Percentiles rank a stretch among this genome's conserved stretches.
Evolutionary conservation across 371 early-diverging fungal genomes (phyloP).

Genomic region (Mortierella sp.): DNA sequence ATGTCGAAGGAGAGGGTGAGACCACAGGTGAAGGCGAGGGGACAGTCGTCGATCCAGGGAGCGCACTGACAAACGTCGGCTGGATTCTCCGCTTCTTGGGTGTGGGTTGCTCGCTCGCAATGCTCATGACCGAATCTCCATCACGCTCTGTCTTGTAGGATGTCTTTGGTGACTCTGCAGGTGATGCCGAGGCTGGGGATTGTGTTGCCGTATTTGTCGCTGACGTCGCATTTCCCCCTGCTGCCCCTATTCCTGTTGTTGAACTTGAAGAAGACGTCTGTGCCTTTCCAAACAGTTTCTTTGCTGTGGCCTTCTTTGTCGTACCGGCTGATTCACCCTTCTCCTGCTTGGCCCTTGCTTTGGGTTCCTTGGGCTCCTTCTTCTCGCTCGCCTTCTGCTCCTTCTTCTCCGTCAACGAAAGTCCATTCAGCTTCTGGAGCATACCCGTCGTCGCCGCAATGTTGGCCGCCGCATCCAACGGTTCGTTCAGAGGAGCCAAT

Average conservation of each 20-base stretch:
- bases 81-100: slow-evolving; percentile 50
- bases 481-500: slow-evolving; percentile 1
- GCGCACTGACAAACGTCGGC: slow-evolving; percentile 40
- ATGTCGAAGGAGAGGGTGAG: neutral
- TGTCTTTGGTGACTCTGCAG: slow-evolving; percentile 15
- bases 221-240: neutral
- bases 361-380: slow-evolving; percentile 33
- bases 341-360: slow-evolving; percentile 32
- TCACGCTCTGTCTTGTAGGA: slow-evolving; percentile 44
- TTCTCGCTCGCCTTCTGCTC: slow-evolving; percentile 17
- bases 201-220: slow-evolving; percentile 8
- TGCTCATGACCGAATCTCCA: slow-evolving; percentile 44
- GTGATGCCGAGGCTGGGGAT: neutral
- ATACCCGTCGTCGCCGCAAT: slow-evolving; percentile 50
- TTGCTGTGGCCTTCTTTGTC: slow-evolving; percentile 25
- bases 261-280: neutral
- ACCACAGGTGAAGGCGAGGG: neutral
- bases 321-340: slow-evolving; percentile 14
- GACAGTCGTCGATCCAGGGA: slow-evolving; percentile 23
- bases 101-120: slow-evolving; percentile 27
- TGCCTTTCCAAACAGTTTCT: slow-evolving; percentile 30
- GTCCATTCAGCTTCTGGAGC: slow-evolving; percentile 43
- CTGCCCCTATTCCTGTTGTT: neutral
- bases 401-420: slow-evolving; percentile 43
- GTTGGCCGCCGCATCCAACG: slow-evolving; percentile 30